Percentiles rank a stretch among this genome's conserved stretches.
phyloP scores from a whole-genome alignment of 1,284 basidiomycete genomes.

The Pisolithus thermaeus region DNA sequence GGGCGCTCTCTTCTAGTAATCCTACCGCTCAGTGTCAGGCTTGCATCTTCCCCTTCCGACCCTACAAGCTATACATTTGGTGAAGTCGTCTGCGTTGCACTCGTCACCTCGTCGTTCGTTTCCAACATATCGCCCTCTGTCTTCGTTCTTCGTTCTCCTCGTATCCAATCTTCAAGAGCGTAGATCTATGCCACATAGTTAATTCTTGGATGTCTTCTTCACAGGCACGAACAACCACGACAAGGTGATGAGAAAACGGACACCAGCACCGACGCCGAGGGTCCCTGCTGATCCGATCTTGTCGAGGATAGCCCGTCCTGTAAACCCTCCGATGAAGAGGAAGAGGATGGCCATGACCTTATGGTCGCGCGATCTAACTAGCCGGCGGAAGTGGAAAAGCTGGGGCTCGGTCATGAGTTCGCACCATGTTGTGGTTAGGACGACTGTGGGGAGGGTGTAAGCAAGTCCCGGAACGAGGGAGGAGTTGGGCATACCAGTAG shows the following conservation, averaged over 20 bases:
- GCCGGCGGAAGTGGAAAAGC: constrained; percentile 50
- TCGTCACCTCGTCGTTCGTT: neutral
- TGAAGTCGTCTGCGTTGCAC: neutral
- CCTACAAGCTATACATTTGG: neutral
- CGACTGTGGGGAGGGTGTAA: constrained; percentile 33
- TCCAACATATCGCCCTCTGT: neutral
- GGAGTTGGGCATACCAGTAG: constrained; percentile 51
- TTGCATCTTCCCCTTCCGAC: neutral
- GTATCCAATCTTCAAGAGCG: neutral
- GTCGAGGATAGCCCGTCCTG: constrained; percentile 60
- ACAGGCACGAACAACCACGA: constrained; percentile 66
- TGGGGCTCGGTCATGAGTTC: constrained; percentile 78
- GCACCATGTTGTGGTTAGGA: constrained; percentile 80
- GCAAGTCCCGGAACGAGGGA: constrained; percentile 1
- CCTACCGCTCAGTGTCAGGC: neutral
- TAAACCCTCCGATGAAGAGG: constrained; percentile 75
- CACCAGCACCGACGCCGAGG: constrained; percentile 62
- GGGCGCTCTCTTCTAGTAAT: neutral
- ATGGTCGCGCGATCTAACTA: constrained; percentile 65
- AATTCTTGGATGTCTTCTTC: constrained; percentile 29
- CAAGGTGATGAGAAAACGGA: constrained; percentile 58
- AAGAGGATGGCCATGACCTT: constrained; percentile 60
- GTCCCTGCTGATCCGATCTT: constrained; percentile 58
- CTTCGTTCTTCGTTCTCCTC: neutral
- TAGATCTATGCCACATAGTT: neutral